Evolutionary conservation across 768 basidiomycete genomes (phyloP), one percentile per base, ranked within the genome.

Genomic region (Tylopilus rubrobrunneus): DNA sequence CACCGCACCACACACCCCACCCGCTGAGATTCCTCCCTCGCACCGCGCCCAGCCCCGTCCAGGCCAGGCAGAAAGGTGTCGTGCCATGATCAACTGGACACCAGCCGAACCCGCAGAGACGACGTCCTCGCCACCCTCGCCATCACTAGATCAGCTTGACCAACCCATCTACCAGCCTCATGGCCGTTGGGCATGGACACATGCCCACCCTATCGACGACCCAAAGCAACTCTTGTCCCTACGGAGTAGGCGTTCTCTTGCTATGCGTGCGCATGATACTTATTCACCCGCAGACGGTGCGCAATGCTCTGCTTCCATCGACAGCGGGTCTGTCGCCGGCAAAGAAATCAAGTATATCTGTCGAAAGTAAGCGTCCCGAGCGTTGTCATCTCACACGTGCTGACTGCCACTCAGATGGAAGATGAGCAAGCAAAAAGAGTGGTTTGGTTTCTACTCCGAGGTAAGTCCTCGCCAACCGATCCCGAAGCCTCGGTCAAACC

Each of bases 401-500:
- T 64, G 29, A 64, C 43, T 19, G 42, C 39, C 1, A 37, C 49
- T 15, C 52, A 73, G 74, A 40, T 75, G 73, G 72, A 69, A 63
- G 36, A 58, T 19, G 53, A 61, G 56, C 53, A 68, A 60, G 29
- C 66, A 67, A 52, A 62, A 53, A 33, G 65, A 69, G 23, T 74
- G 76, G 74, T 57, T 65, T 15, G 75, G 76, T 6, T 74, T 77
- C 56, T 67, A 68, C 55, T 68, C 72, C 5, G 76, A 77, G 66
- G 75, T 68, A 27, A 41, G 70, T 49, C 40, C 11, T 40, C 17
- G 62, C 51, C 61, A 48, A 31, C 29, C 52, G 10, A 60, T 60
- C 55, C 61, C 61, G 27, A 33, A 48, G 45, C 36, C 34, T 44
- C 10, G 27, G 33, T 49, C 17, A 28, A 60, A 14, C 41, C n/a